These are phyloP conservation scores for Trichoderma erinaceum DNA, from an alignment of 495 filamentous ascomycete species.

Conservation along the genomic window DNA sequence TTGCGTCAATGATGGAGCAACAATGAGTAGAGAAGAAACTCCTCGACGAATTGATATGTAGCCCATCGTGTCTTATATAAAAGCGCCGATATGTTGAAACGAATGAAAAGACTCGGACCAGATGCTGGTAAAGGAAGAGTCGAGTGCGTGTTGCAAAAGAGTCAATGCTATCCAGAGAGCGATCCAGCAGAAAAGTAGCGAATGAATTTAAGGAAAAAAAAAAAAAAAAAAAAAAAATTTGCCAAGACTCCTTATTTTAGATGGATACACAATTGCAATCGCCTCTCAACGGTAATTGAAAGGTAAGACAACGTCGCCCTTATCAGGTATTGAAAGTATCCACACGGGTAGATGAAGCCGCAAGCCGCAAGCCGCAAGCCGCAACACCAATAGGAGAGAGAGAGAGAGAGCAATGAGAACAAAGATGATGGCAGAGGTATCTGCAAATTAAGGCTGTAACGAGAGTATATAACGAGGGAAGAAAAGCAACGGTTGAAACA, in stretches of 20 bases:
- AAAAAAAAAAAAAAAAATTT: not conserved
- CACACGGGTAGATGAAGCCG: no score
- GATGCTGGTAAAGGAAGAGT: not conserved
- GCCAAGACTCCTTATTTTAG: not conserved
- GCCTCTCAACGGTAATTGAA: no score
- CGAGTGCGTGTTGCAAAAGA: not conserved
- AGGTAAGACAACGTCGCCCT: no score
- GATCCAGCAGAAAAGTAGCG: not conserved
- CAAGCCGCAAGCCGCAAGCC: no score
- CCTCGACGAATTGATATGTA: conserved; percentile 13
- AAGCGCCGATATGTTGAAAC: not conserved
- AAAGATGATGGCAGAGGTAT: no score
- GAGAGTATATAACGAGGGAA: not conserved
- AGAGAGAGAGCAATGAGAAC: no score
- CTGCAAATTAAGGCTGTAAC: not conserved
- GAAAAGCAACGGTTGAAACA: not conserved
- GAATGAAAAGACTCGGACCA: not conserved
- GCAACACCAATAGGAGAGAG: no score
- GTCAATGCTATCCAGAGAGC: not conserved
- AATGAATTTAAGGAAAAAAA: not conserved
- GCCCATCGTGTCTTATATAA: not conserved
- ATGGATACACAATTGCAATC: no score
- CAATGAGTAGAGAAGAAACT: conserved; percentile 22
- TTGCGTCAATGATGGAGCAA: conserved; percentile 23
- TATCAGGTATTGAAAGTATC: no score